Evolutionary conservation across 2,329 filamentous ascomycete species (phyloP).

Genomic region (Aspergillus caelatus): DNA sequence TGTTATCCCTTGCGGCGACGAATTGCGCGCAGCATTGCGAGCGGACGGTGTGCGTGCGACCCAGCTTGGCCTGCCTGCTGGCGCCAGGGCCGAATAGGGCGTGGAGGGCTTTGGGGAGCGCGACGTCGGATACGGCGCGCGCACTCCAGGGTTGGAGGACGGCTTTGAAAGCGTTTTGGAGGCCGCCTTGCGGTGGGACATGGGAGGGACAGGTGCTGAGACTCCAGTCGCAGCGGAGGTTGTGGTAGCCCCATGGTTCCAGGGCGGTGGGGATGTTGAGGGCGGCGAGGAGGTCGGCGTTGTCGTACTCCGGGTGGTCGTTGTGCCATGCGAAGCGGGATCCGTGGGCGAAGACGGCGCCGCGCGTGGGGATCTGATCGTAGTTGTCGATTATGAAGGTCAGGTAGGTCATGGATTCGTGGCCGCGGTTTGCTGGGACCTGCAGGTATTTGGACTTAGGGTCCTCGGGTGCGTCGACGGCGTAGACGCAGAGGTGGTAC

Average conservation of each 20-base stretch:
- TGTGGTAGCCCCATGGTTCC: conserved; percentile 47
- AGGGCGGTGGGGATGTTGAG: conserved; percentile 47
- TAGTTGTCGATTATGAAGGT: conserved; percentile 55
- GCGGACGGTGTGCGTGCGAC: conserved; percentile 43
- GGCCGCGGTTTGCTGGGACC: conserved; percentile 50
- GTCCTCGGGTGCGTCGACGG: conserved; percentile 20
- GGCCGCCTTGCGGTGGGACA: conserved; percentile 43
- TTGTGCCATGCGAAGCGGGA: conserved; percentile 51
- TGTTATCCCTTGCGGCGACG: conserved; percentile 51
- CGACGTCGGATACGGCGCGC: conserved; percentile 43
- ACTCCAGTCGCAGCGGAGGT: conserved; percentile 56
- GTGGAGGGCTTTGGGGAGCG: conserved; percentile 38
- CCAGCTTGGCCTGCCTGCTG: background rate
- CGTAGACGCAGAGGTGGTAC: conserved; percentile 53
- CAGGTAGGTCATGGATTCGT: conserved; percentile 52
- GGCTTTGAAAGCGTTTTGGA: conserved; percentile 44
- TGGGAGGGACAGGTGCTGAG: conserved; percentile 43
- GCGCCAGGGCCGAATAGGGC: conserved; percentile 38
- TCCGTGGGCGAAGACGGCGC: conserved; percentile 49
- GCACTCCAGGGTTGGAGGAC: conserved; percentile 48
- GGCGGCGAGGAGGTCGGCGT: conserved; percentile 40
- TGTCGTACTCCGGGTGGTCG: conserved; percentile 49
- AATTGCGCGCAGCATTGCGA: conserved; percentile 62
- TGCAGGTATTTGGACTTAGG: conserved; percentile 31
- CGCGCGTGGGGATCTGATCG: conserved; percentile 38